Conservation (phyloP, 768 basidiomycete species). For the Suillus paluster region DNA sequence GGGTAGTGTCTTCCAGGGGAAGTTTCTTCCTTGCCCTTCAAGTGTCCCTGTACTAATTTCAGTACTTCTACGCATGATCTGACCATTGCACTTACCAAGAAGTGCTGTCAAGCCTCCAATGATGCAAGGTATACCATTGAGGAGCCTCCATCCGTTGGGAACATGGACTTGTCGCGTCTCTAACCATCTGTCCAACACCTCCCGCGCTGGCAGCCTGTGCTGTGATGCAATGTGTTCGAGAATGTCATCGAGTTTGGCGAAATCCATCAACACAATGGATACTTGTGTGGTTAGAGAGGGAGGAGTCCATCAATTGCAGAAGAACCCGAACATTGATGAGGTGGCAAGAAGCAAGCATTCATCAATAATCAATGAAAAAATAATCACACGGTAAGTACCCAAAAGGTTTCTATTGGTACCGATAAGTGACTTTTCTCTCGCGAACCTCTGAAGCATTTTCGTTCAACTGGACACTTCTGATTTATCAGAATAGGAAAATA, state of each 20-base stretch:
- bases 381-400: too few species aligned
- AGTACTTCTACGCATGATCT: neutral
- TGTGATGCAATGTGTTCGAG: neutral
- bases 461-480: too few species aligned
- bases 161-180: neutral
- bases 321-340: too few species aligned
- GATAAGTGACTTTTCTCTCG: too few species aligned
- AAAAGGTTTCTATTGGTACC: too few species aligned
- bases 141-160: neutral
- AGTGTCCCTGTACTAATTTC: neutral
- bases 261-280: neutral
- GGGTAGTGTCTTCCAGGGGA: conserved; percentile 1
- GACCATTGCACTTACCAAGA: neutral
- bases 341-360: too few species aligned
- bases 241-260: neutral
- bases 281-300: too few species aligned
- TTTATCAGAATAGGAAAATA: too few species aligned
- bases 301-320: too few species aligned
- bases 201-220: neutral
- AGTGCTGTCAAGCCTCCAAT: neutral
- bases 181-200: neutral
- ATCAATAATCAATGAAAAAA: too few species aligned
- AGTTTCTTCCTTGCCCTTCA: neutral
- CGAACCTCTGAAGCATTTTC: too few species aligned
- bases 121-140: neutral